Conservation (phyloP, 164 flowering plant species). For the Pachysandra terminalis region DNA sequence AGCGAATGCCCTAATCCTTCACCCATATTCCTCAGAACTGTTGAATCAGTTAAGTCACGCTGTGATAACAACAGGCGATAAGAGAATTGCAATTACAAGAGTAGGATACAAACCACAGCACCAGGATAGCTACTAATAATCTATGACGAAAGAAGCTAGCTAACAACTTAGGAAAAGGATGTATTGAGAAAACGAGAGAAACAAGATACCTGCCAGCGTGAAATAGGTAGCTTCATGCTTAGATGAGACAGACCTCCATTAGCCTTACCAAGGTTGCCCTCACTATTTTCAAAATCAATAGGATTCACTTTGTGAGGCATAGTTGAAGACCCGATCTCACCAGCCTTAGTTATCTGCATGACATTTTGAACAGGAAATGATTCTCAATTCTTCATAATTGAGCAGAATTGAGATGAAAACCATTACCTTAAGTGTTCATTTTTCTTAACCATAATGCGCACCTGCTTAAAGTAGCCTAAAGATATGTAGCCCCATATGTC, state of each 20-base stretch:
- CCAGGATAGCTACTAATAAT: no score
- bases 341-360: slow-evolving; percentile 79
- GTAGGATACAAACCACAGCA: neutral
- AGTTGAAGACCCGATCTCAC: slow-evolving; percentile 98
- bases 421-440: neutral
- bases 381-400: neutral
- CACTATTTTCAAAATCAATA: slow-evolving; percentile 98
- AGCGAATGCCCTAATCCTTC: slow-evolving; percentile 86
- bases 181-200: neutral
- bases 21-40: slow-evolving; percentile 92
- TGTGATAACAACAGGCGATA: slow-evolving; percentile 25
- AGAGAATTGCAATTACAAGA: no score
- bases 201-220: slow-evolving; percentile 85
- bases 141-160: neutral
- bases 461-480: slow-evolving; percentile 90
- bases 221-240: slow-evolving; percentile 84
- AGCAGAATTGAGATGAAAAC: neutral
- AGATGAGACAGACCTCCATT: slow-evolving; percentile 58
- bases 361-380: slow-evolving; percentile 7
- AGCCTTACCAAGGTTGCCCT: slow-evolving; percentile 90
- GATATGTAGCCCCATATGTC: slow-evolving; percentile 93
- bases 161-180: neutral
- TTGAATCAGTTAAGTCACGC: slow-evolving; percentile 98
- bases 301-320: slow-evolving; percentile 99
- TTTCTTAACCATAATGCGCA: slow-evolving; percentile 17